Evolutionary conservation across 345 rosid species (phyloP).

Genomic region (Populus deltoides): DNA sequence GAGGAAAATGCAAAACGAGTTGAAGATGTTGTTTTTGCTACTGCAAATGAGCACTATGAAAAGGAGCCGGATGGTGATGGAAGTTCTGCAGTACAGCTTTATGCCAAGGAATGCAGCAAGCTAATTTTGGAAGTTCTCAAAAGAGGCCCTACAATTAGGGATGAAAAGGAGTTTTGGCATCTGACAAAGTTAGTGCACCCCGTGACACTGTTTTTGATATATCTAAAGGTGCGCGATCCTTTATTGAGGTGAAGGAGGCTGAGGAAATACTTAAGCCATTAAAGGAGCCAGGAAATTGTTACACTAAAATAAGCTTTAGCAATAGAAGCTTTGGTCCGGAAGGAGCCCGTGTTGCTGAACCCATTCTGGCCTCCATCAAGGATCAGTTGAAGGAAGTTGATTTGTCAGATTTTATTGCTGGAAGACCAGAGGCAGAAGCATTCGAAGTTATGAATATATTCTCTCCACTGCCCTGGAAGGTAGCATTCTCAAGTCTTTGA

Average conservation of each 20-base stretch:
- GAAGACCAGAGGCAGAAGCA: constrained; percentile 81
- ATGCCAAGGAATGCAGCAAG: constrained; percentile 91
- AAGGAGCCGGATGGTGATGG: constrained; percentile 97
- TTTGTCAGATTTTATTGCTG: constrained; percentile 87
- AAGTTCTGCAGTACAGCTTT: constrained; percentile 88
- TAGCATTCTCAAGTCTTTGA: constrained; percentile 54
- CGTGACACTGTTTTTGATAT: constrained; percentile 59
- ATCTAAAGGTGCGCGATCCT: constrained; percentile 65
- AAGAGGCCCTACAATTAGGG: constrained; percentile 48
- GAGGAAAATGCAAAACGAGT: constrained; percentile 68
- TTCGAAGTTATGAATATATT: constrained; percentile 81
- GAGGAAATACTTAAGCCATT: constrained; percentile 70
- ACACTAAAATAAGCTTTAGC: constrained; percentile 83
- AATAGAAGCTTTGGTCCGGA: constrained; percentile 80
- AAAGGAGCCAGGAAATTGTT: constrained; percentile 66
- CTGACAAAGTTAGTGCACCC: constrained; percentile 33
- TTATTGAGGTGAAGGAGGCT: constrained; percentile 78
- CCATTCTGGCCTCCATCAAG: constrained; percentile 69
- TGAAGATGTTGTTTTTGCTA: constrained; percentile 60
- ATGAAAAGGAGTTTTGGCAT: constrained; percentile 19
- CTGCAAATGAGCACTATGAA: constrained; percentile 70
- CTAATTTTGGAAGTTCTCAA: constrained; percentile 76
- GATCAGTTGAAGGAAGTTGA: constrained; percentile 79
- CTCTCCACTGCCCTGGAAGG: constrained; percentile 77
- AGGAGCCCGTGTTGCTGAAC: constrained; percentile 76